phyloP scores from a whole-genome alignment of 2,329 filamentous ascomycete genomes.

The Pseudogymnoascus sp. region DNA sequence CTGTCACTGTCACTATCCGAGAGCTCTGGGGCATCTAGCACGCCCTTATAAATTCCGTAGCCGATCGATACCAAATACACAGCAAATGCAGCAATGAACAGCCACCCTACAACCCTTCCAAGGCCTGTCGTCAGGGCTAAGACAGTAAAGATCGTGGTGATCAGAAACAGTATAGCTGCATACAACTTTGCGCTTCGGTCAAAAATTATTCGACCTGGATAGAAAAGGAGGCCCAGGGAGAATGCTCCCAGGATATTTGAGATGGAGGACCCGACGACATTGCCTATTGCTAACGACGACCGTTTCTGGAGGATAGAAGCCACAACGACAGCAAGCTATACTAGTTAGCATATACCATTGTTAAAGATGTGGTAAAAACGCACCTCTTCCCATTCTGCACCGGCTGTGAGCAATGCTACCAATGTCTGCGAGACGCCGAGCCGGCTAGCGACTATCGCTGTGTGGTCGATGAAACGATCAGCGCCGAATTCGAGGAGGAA shows the following conservation, averaged over 20 bases:
- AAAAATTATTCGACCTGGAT: slow-evolving; percentile 30
- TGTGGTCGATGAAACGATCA: slow-evolving; percentile 45
- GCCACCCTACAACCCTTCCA: slow-evolving; percentile 29
- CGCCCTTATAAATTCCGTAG: slow-evolving; percentile 38
- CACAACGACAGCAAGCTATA: slow-evolving; percentile 40
- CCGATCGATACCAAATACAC: slow-evolving; percentile 37
- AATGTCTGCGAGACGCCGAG: slow-evolving; percentile 38
- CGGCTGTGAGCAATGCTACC: slow-evolving; percentile 43
- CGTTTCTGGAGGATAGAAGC: slow-evolving; percentile 38
- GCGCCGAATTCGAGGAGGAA: slow-evolving; percentile 44
- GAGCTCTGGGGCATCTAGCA: slow-evolving; percentile 33
- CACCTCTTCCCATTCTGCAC: slow-evolving; percentile 49
- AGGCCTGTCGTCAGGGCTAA: slow-evolving; percentile 28
- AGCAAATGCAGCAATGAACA: slow-evolving; percentile 36
- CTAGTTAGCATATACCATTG: background rate
- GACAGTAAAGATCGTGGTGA: slow-evolving; percentile 34
- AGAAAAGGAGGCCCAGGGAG: slow-evolving; percentile 41
- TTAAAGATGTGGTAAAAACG: slow-evolving; percentile 6
- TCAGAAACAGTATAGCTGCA: slow-evolving; percentile 32
- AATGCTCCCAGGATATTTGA: slow-evolving; percentile 50
- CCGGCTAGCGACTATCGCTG: slow-evolving; percentile 37
- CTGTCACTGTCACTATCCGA: slow-evolving; percentile 33
- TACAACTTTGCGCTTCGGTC: slow-evolving; percentile 43
- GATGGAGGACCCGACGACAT: slow-evolving; percentile 45
- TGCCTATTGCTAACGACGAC: slow-evolving; percentile 43